Conservation (phyloP, 2,329 filamentous ascomycete species). For the Septoria linicola region DNA sequence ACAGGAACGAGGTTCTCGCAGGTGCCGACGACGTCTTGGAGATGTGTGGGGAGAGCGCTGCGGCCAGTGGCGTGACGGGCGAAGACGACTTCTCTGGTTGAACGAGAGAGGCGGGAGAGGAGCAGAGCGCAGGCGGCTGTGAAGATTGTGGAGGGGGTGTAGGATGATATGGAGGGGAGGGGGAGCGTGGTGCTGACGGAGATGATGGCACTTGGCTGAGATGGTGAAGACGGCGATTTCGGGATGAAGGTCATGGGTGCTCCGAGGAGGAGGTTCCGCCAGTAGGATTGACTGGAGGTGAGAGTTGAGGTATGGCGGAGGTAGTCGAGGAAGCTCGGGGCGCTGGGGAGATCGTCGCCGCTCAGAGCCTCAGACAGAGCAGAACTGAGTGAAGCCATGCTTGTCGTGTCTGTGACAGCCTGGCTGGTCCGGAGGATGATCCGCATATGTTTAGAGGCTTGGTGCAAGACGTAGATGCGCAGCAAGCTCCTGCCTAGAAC, state of each 20-base stretch:
- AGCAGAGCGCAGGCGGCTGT: slow-evolving; percentile 6
- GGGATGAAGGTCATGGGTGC: slow-evolving; percentile 7
- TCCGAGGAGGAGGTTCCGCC: slow-evolving; percentile 10
- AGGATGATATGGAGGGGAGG: neutral
- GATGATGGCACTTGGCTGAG: neutral
- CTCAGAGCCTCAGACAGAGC: slow-evolving; percentile 8
- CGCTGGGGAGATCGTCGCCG: slow-evolving; percentile 1
- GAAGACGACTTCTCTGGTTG: slow-evolving; percentile 11
- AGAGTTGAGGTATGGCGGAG: neutral
- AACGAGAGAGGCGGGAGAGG: neutral
- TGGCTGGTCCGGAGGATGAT: slow-evolving; percentile 11
- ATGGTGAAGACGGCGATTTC: neutral
- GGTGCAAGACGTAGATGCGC: slow-evolving; percentile 12
- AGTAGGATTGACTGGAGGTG: slow-evolving; percentile 6
- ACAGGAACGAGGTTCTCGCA: slow-evolving; percentile 6
- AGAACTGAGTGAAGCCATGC: neutral
- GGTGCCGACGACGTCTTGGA: neutral
- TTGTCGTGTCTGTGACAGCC: slow-evolving; percentile 9
- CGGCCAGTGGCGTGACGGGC: neutral
- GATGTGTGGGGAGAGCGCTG: neutral
- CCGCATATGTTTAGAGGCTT: neutral
- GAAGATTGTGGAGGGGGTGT: slow-evolving; percentile 8
- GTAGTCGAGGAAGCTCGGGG: neutral
- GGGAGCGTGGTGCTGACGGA: neutral
- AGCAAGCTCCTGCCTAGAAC: neutral